A percentile compares a stretch with the other conserved stretches of the same genome.
Conservation (phyloP, 116 monocot genomes). For the Cymodocea nodosa region DNA sequence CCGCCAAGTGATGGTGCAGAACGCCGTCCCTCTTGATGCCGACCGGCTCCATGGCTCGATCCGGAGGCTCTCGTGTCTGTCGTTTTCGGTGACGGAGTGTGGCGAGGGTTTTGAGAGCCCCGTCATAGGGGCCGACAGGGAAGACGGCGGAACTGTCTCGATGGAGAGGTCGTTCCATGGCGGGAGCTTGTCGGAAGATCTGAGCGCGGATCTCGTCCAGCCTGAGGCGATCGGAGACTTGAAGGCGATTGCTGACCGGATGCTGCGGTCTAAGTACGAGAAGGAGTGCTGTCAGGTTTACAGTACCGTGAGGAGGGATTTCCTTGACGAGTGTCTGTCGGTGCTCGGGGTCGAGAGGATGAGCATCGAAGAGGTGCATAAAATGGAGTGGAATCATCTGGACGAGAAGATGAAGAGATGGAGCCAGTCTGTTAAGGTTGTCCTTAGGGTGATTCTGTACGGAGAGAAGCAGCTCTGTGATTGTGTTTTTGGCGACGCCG, state of each 20-base stretch:
- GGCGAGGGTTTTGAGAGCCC: constrained; percentile 17
- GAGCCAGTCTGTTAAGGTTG: constrained; percentile 50
- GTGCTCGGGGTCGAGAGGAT: constrained; percentile 51
- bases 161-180: constrained; percentile 3
- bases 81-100: constrained; percentile 8
- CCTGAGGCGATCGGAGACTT: constrained; percentile 35
- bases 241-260: constrained; percentile 41
- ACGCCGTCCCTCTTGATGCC: constrained; percentile 52
- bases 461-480: constrained; percentile 51
- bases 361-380: constrained; percentile 80
- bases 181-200: constrained; percentile 14
- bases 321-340: constrained; percentile 59
- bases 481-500: constrained; percentile 26
- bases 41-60: constrained; percentile 31
- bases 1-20: constrained; percentile 48
- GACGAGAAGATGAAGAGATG: constrained; percentile 68
- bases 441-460: constrained; percentile 23
- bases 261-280: constrained; percentile 39
- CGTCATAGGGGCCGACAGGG: constrained; percentile 16
- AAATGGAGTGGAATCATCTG: constrained; percentile 44
- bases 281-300: constrained; percentile 63
- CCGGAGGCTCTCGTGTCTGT: constrained; percentile 15
- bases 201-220: constrained; percentile 25
- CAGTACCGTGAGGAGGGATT: constrained; percentile 47
- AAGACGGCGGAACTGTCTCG: not conserved